Base-by-base conservation (phyloP, 176 grass and related monocot genomes). In the Lolium perenne region DNA sequence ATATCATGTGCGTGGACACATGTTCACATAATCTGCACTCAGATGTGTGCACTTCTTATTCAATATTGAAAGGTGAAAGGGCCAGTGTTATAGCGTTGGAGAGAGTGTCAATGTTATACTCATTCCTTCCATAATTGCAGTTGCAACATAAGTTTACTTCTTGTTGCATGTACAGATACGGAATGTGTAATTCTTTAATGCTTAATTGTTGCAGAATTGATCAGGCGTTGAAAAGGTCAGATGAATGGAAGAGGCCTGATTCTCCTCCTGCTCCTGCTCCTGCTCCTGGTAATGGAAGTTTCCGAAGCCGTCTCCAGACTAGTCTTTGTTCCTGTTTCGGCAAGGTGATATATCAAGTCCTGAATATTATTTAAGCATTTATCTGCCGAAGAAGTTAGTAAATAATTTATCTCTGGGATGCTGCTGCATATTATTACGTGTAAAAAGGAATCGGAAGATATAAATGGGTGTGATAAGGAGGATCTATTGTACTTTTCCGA, bases 141-240 rank as follows among this genome's bases (percentile, higher is more conserved):
- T 62, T 46, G 29, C 23, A 59, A 48, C 49, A 54, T 14, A 63
- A 16, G 15, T 82, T 73, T 61, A 68, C 60, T 77, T 74, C 14
- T 55, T 87, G 20, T 38, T 74, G 6, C 78, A 75, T 54, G 38
- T 45, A 14, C 21, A 61, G 15, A 43, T 25, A 11, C 38, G 64
- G 53, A 79, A 80, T 80, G 43, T 57, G 22, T 77, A 21, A 50
- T 60, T 15, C 35, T 76, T 51, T 74, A 14, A 11, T 88, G 74
- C 32, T 40, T 88, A 54, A 20, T 74, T 84, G 10, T 71, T 79
- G 53, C 67, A 84, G 81, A 61, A 74, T 84, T 77, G 87, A 84
- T 74, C 55, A 80, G 29, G 0, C 71, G 21, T 63, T 89, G 66
- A 21, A 35, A 74, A 57, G 16, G 63, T 65, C 74, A 16, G 17